Base-by-base conservation (phyloP, 768 basidiomycete species). In the Holtermannia corniformis region DNA sequence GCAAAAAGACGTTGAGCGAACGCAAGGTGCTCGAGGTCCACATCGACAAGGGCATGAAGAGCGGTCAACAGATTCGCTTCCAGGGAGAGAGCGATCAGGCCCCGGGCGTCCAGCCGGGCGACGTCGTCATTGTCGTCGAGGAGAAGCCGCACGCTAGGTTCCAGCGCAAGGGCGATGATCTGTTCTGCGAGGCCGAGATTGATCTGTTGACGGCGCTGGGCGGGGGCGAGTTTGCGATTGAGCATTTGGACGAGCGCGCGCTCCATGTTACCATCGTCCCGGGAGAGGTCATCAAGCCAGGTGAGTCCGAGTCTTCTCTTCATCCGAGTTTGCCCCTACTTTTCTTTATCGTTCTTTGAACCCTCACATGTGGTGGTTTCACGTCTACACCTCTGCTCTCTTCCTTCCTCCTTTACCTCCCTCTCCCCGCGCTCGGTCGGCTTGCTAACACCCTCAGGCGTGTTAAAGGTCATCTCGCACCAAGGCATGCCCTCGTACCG, bases 401-500 rank as follows among this genome's bases (percentile, higher is more conserved):
- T 7, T 13, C 22, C 7, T 50, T 16, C 24, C 3, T 22, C 22
- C 19, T 54, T 24, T 49, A 41, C 20, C 10, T n/a, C 7, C 7
- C 19, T 13, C 16, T 47, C 24, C 50, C 26, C 21, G 20, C 19
- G 14, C 10, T 3, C 5, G 20, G 7, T 14, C 48, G 2, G 11
- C 11, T 10, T 7, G 12, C 19, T 46, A 27, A 20, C 51, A 20
- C 55, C 5, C 44, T 45, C 63, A 92, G 93, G 86, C 56, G 84
- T 86, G 42, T 67, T 91, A 66, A 96, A 95, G 75, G 84, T 92
- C 59, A 85, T 99, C 62, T 80, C 80, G 46, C 87, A 86, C 3
- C 92, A 97, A 75, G 95, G 95, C 57, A 99, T 99, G 95, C 95
- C 93, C 12, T 96, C 95, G 47, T 87, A 87, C 72, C 83, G 95